phyloP scores from a whole-genome alignment of 2,329 filamentous ascomycete species.

The Aspergillus floridensis region DNA sequence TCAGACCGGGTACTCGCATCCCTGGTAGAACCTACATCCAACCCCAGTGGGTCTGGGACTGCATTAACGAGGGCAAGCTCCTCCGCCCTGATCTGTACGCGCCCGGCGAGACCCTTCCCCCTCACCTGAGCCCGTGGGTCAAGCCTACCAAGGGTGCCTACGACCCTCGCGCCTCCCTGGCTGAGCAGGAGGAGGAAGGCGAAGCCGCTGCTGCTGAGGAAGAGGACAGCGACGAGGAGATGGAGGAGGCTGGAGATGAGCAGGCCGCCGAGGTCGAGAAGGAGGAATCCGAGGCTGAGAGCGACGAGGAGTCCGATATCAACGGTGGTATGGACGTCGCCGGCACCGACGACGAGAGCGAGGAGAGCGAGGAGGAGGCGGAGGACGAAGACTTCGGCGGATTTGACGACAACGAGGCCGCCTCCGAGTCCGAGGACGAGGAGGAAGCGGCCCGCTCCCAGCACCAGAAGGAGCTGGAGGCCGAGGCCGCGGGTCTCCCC shows the following conservation, averaged over 20 bases:
- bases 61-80: constrained; percentile 85
- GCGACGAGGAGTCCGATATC: constrained; percentile 45
- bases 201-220: constrained; percentile 72
- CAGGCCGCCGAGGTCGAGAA: constrained; percentile 19
- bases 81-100: constrained; percentile 84
- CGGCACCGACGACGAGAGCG: constrained; percentile 46
- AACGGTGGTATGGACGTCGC: constrained; percentile 52
- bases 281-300: constrained; percentile 45
- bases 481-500: constrained; percentile 74
- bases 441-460: constrained; percentile 61
- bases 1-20: constrained; percentile 67
- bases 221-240: constrained; percentile 44
- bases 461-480: constrained; percentile 87
- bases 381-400: constrained; percentile 49
- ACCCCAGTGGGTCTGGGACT: constrained; percentile 99
- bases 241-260: constrained; percentile 33
- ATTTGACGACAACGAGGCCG: constrained; percentile 51
- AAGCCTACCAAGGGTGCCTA: constrained; percentile 83
- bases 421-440: constrained; percentile 55
- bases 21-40: constrained; percentile 93
- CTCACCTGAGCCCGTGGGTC: constrained; percentile 94
- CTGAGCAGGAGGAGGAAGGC: constrained; percentile 81
- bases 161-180: constrained; percentile 81
- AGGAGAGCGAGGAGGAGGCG: constrained; percentile 47
- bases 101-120: constrained; percentile 83